These are phyloP conservation scores for Diversispora epigaea DNA, from an alignment of 192 early-diverging fungal genomes.

Conservation along the genomic window DNA sequence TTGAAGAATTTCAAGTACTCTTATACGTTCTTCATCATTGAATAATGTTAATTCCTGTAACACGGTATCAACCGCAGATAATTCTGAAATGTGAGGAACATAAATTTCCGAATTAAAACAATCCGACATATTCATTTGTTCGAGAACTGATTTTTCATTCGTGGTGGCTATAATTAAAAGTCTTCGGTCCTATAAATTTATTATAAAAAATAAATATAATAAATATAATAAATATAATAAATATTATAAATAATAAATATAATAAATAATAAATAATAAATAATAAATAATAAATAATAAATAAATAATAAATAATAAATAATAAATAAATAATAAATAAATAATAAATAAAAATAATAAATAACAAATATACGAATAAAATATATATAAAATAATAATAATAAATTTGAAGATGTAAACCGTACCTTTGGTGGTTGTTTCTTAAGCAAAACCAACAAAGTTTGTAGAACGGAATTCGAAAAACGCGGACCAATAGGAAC, in stretches of 20 bases:
- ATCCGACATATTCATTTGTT: conserved; percentile 84
- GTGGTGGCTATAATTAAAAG: conserved; percentile 94
- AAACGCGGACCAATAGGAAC: conserved; percentile 94
- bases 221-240: background rate
- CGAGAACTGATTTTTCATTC: conserved; percentile 72
- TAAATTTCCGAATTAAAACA: conserved; percentile 85
- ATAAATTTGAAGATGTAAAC: background rate
- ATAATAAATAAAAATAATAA: too few relatives aligned
- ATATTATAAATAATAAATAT: background rate
- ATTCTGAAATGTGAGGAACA: conserved; percentile 70
- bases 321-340: background rate
- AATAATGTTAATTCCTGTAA: conserved; percentile 70
- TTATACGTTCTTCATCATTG: conserved; percentile 59
- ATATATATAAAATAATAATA: too few relatives aligned
- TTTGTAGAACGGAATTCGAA: conserved; percentile 90
- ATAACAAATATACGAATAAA: too few relatives aligned
- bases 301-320: background rate
- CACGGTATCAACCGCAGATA: conserved; percentile 74
- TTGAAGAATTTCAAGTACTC: conserved; percentile 54
- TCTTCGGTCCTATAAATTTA: conserved; percentile 53
- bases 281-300: too few relatives aligned
- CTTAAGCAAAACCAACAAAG: conserved; percentile 89
- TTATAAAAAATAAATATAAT: background rate
- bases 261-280: too few relatives aligned
- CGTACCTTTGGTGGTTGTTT: conserved; percentile 80